phyloP scores from a whole-genome alignment of 1,284 basidiomycete genomes.

The Heterobasidion occidentale region DNA sequence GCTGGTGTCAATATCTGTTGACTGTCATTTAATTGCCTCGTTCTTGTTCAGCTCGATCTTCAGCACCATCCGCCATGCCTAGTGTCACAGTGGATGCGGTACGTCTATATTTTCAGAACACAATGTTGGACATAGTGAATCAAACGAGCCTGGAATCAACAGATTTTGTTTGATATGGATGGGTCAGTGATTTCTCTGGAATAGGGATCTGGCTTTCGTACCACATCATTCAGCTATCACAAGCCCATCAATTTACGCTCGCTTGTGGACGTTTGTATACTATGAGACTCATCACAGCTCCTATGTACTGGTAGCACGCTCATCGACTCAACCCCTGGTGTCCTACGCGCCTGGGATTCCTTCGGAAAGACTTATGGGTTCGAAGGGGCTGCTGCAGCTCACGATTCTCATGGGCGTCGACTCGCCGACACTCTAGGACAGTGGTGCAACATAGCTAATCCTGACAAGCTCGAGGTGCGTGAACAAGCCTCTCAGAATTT shows the following conservation, averaged over 20 bases:
- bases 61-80: constrained; percentile 14
- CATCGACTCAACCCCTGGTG: constrained; percentile 66
- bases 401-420: constrained; percentile 66
- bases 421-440: constrained; percentile 66
- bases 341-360: constrained; percentile 52
- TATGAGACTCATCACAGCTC: not conserved
- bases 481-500: not conserved
- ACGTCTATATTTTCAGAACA: constrained; percentile 16
- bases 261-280: not conserved
- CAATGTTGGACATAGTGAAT: not conserved
- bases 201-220: not conserved
- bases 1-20: no score
- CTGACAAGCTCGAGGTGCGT: constrained; percentile 40
- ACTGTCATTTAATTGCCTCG: no score
- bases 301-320: constrained; percentile 38
- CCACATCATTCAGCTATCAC: no score
- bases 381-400: constrained; percentile 37
- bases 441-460: constrained; percentile 55
- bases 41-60: no score
- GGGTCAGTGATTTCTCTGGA: constrained; percentile 33
- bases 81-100: constrained; percentile 43
- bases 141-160: constrained; percentile 5
- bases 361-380: constrained; percentile 53
- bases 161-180: constrained; percentile 67
- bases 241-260: constrained; percentile 4